Evolutionary conservation across 306 rosid genomes (phyloP), one percentile per base, ranked within the genome.

Genomic region (Luffa acutangula): DNA sequence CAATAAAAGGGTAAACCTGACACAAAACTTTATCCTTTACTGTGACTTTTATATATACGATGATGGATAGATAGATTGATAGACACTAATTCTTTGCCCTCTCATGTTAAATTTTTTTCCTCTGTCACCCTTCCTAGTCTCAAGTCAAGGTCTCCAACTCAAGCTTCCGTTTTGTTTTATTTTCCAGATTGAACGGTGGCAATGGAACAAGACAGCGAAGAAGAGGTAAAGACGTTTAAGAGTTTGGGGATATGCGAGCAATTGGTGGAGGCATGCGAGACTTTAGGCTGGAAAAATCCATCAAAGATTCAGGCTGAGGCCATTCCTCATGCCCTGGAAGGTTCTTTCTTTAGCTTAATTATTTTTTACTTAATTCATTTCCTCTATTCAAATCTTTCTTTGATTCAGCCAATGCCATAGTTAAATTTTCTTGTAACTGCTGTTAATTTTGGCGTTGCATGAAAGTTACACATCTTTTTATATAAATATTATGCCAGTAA

Each of bases 271-370:
- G 96, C 98, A 12, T 92, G 94, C 70, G 92, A 88, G 9, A 88
- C 81, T 60, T 64, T 92, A 85, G 89, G 90, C 17, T 94, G 98
- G 97, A 77, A 60, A 74, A 83, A 49, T 58, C 92, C 96, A 0
- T 77, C 88, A 5, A 88, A 87, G 78, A 92, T 94, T 79, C 97
- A 94, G 79, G 83, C 82, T 43, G 91, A 92, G 78, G 92, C 97
- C 1, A 87, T 92, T 78, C 97, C 96, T 59, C 87, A 80, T 75
- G 97, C 93, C 2, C 84, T 89, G 45, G 84, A 83, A 80, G 94
- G 91, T 87, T 76, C 10, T 20, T 60, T 48, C 64, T 52, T 70
- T 64, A 63, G 34, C 59, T 65, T 41, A 3, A 51, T 31, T 33
- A 15, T 36, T 7, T 25, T 25, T 25, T 74, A 15, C 56, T 31